Evolutionary conservation across 2,329 filamentous ascomycete genomes (phyloP).

Genomic region (Samsoniella hepiali): DNA sequence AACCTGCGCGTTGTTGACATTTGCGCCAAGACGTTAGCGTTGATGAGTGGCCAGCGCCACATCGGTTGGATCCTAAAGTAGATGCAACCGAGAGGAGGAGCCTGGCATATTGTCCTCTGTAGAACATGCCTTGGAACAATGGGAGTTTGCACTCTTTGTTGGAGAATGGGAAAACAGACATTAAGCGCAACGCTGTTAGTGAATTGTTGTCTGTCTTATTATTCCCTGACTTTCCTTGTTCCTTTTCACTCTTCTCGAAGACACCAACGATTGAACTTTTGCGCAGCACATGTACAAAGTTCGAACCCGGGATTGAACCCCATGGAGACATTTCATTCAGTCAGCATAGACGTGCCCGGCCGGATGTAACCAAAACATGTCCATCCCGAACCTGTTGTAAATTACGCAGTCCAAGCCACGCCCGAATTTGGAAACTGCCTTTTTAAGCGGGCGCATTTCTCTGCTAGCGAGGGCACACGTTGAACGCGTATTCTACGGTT

Average conservation of each 20-base stretch:
- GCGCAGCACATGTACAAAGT: neutral
- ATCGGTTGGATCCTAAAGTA: conserved; percentile 12
- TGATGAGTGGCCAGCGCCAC: neutral
- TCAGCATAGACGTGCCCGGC: neutral
- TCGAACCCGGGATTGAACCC: neutral
- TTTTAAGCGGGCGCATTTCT: neutral
- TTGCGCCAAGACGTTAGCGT: conserved; percentile 4
- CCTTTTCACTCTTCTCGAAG: too few species aligned
- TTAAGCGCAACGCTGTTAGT: too few species aligned
- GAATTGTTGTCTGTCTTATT: too few species aligned
- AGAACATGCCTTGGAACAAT: neutral
- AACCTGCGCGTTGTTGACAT: neutral
- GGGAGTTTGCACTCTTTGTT: neutral
- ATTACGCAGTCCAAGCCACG: too few species aligned
- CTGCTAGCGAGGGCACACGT: neutral
- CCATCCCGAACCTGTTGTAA: neutral
- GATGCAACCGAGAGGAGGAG: conserved; percentile 4
- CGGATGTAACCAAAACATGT: neutral
- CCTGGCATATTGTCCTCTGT: neutral
- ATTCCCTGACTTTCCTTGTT: too few species aligned
- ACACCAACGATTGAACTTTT: neutral
- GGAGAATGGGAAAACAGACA: neutral
- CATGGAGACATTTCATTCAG: neutral
- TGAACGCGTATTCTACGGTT: neutral
- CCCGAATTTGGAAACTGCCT: too few species aligned